Conservation (phyloP, 2,329 filamentous ascomycete genomes). For the Daldinia sp. region DNA sequence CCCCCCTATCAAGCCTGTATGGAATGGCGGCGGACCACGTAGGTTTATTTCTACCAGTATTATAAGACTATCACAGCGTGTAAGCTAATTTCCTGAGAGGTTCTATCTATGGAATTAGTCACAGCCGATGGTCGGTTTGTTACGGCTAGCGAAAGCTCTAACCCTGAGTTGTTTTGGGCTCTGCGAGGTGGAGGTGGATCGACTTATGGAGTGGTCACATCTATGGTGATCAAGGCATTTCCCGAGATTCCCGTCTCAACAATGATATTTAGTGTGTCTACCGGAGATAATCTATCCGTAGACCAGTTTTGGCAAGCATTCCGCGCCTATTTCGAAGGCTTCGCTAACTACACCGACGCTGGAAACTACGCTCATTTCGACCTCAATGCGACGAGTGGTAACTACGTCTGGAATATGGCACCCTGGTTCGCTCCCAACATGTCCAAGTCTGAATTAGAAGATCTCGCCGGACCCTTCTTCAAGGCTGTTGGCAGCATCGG, state of each 20-base stretch:
- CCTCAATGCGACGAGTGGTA: slow-evolving; percentile 41
- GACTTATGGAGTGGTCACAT: slow-evolving; percentile 60
- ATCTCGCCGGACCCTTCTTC: slow-evolving; percentile 52
- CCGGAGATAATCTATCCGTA: slow-evolving; percentile 46
- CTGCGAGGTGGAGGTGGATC: slow-evolving; percentile 61
- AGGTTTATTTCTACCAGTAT: slow-evolving; percentile 8
- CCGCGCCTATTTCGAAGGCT: slow-evolving; percentile 49
- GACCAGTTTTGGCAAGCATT: slow-evolving; percentile 51
- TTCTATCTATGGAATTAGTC: slow-evolving; percentile 63
- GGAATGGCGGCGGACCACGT: slow-evolving; percentile 64
- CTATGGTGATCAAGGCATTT: slow-evolving; percentile 54
- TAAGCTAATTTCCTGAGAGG: slow-evolving; percentile 38
- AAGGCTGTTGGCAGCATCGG: slow-evolving; percentile 45
- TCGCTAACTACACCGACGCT: slow-evolving; percentile 52
- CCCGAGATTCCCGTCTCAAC: slow-evolving; percentile 52
- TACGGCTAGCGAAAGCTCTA: slow-evolving; percentile 57
- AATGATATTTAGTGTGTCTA: slow-evolving; percentile 47
- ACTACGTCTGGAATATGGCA: slow-evolving; percentile 48
- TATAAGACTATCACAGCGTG: no score
- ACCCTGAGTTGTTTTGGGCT: slow-evolving; percentile 65
- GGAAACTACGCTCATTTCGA: slow-evolving; percentile 53
- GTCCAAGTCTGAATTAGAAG: slow-evolving; percentile 43
- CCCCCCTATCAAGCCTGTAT: slow-evolving; percentile 62
- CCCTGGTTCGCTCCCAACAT: slow-evolving; percentile 52
- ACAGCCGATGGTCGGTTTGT: slow-evolving; percentile 61